A percentile compares a stretch with the other conserved stretches of the same genome.
phyloP scores from a whole-genome alignment of 441 rosid genomes.

The Erodium moschatum region DNA sequence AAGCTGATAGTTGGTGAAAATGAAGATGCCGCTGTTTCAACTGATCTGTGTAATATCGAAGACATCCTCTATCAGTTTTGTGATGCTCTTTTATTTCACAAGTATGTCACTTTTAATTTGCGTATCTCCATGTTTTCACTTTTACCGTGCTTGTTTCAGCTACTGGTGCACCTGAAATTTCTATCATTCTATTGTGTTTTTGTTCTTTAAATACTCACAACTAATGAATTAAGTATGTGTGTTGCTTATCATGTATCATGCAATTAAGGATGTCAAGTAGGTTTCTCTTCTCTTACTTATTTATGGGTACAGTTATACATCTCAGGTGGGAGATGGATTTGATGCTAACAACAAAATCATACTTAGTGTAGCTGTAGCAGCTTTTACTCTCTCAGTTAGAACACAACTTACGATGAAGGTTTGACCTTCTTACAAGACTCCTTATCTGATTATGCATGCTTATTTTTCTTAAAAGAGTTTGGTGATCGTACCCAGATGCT shows the following conservation, averaged over 20 bases:
- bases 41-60: slow-evolving; percentile 40
- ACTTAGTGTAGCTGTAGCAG: slow-evolving; percentile 52
- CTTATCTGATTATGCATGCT: slow-evolving; percentile 14
- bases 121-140: slow-evolving; percentile 15
- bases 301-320: slow-evolving; percentile 35
- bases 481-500: background rate
- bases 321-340: slow-evolving; percentile 39
- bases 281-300: slow-evolving; percentile 11
- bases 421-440: slow-evolving; percentile 11
- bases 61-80: slow-evolving; percentile 52
- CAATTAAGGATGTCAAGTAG: slow-evolving; percentile 2
- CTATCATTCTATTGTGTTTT: slow-evolving; percentile 6
- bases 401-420: slow-evolving; percentile 59
- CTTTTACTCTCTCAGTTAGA: slow-evolving; percentile 60
- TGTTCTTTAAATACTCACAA: slow-evolving; percentile 5
- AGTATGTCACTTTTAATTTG: slow-evolving; percentile 31
- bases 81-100: slow-evolving; percentile 35
- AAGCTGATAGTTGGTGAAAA: slow-evolving; percentile 42
- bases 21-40: slow-evolving; percentile 31
- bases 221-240: background rate
- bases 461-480: slow-evolving; percentile 17
- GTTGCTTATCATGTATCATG: background rate
- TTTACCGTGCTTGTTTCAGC: slow-evolving; percentile 2
- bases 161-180: slow-evolving; percentile 17
- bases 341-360: slow-evolving; percentile 41